Evolutionary conservation across 352 stramenopile species (phyloP).

Genomic region (Phytopythium sindhum): DNA sequence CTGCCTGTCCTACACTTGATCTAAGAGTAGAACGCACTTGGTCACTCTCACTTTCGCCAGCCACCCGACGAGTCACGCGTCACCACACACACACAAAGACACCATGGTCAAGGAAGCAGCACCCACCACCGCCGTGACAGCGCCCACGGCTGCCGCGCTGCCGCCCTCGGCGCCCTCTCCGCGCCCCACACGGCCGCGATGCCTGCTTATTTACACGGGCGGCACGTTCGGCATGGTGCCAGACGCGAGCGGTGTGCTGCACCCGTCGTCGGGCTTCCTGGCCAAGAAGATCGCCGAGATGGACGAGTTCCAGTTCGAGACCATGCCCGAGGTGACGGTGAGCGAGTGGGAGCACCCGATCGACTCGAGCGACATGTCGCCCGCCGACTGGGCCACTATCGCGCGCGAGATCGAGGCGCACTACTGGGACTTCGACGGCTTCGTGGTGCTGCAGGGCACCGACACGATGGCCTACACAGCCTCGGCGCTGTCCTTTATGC

Average conservation of each 20-base stretch:
- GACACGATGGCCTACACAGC: conserved; percentile 98
- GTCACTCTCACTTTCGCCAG: background rate
- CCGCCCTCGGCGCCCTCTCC: conserved; percentile 12
- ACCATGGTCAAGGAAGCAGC: background rate
- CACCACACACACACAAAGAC: background rate
- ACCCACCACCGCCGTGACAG: conserved; percentile 21
- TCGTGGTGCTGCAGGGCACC: conserved; percentile 96
- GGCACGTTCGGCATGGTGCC: conserved; percentile 91
- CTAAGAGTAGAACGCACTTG: no score
- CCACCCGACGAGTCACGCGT: background rate
- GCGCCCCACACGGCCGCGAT: conserved; percentile 40
- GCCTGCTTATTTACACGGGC: conserved; percentile 89
- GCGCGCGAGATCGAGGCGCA: conserved; percentile 92
- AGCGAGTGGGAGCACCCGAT: conserved; percentile 81
- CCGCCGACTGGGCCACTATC: conserved; percentile 90
- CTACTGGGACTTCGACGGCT: conserved; percentile 96
- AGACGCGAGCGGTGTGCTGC: conserved; percentile 67
- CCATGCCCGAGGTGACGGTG: conserved; percentile 77
- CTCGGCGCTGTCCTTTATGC: conserved; percentile 95
- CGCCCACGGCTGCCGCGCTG: conserved; percentile 28
- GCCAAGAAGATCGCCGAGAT: conserved; percentile 85
- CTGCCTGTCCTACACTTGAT: background rate
- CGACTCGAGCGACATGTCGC: conserved; percentile 89
- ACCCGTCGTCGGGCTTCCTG: conserved; percentile 86
- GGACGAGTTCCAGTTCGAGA: conserved; percentile 82